Base-by-base conservation (phyloP, 768 basidiomycete genomes). In the Mycena olivaceomarginata region DNA sequence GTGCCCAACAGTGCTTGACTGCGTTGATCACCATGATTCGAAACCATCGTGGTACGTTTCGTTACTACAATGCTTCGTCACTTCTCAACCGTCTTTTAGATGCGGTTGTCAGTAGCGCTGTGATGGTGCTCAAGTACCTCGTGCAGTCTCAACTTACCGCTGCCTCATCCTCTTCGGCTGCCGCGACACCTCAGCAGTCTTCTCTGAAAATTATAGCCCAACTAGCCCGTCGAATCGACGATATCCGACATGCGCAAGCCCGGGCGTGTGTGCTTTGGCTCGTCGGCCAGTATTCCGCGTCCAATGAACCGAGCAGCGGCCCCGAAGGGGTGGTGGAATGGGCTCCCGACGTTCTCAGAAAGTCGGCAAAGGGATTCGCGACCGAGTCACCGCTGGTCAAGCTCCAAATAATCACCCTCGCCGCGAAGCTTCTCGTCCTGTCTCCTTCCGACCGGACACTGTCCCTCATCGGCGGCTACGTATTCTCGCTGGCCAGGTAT, bases 261-360 rank as follows among this genome's bases (percentile, higher is more conserved):
- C 88, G 96, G 41, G 97, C 98, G 0, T 97, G 95, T 79, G 93
- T 99, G 1, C 86, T 97, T 37, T 98, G 98, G 97, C 91, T 99
- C 0, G 97, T 97, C 0, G 98, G 98, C 0, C 97, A 98, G 83
- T 96, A 96, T 82, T 92, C 95, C 20, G 89, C 89, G 16, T 83
- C 85, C 8, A 81, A 83, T 20, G 86, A 85, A 53, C 82, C 80
- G 37, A 74, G 80, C 53, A 78, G 84, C 20, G 84, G 87, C 1
- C 88, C 91, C 2, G 90, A 92, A 67, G 93, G 93, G 18, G 85
- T 97, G 10, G 92, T 88, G 6, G 89, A 90, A 41, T 98, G 96
- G 96, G 96, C 94, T 0, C 96, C 98, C 1, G 98, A 99, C 82
- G 92, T 98, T 6, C 85, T 99, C 13, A 88, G 98, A n/a, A 94